Evolutionary conservation across 805 yeast genomes (phyloP).

Genomic region (Starmera amethionina): DNA sequence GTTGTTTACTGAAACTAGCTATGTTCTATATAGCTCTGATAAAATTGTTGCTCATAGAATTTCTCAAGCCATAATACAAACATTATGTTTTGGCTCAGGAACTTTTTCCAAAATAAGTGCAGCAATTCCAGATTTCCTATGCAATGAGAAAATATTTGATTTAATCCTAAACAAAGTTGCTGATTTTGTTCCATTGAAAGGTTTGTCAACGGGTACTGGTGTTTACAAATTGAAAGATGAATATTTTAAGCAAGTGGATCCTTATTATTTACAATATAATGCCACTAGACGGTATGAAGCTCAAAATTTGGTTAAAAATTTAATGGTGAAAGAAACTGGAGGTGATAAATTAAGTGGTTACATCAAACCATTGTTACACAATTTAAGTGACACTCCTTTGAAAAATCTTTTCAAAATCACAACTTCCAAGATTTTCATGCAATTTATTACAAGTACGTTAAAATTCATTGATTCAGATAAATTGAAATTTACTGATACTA

Average conservation of each 20-base stretch:
- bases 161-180: constrained; percentile 47
- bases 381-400: constrained; percentile 29
- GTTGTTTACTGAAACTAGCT: constrained; percentile 56
- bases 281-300: constrained; percentile 82
- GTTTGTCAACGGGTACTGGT: constrained; percentile 44
- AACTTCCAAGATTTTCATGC: constrained; percentile 40
- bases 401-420: constrained; percentile 40
- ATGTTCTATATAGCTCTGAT: constrained; percentile 36
- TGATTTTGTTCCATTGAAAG: constrained; percentile 50
- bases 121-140: constrained; percentile 66
- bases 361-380: constrained; percentile 41
- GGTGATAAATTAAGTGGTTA: constrained; percentile 38
- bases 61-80: constrained; percentile 68
- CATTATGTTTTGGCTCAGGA: constrained; percentile 66
- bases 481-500: constrained; percentile 40
- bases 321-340: constrained; percentile 30
- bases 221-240: constrained; percentile 57
- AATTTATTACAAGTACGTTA: constrained; percentile 42
- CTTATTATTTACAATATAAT: constrained; percentile 71
- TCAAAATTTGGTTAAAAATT: constrained; percentile 47
- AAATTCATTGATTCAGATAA: constrained; percentile 23
- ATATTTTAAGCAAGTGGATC: constrained; percentile 50
- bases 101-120: constrained; percentile 61
- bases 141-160: constrained; percentile 68
- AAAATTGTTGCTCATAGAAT: constrained; percentile 42